phyloP scores from a whole-genome alignment of 441 rosid genomes.

The Omphalea diandra region DNA sequence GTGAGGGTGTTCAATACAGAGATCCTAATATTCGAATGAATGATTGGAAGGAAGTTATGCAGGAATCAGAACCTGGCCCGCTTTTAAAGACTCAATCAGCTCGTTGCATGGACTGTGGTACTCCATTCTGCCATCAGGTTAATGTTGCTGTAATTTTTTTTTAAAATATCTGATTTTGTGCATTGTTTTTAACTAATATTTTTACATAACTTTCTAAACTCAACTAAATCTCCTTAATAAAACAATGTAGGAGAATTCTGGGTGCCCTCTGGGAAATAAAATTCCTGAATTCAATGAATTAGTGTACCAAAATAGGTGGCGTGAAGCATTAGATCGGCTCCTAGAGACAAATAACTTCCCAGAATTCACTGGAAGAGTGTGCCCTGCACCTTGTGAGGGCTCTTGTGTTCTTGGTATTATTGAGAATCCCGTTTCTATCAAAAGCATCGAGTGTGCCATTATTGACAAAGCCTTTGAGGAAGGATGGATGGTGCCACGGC shows the following conservation, averaged over 20 bases:
- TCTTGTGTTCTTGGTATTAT: constrained; percentile 99
- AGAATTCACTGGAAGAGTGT: constrained; percentile 98
- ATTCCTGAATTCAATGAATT: constrained; percentile 99
- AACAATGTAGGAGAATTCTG: constrained; percentile 82
- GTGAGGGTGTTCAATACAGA: constrained; percentile 90
- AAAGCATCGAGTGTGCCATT: constrained; percentile 90
- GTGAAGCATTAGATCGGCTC: constrained; percentile 89
- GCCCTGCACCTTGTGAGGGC: constrained; percentile 99
- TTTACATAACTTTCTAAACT: not conserved
- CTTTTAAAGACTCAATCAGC: constrained; percentile 95
- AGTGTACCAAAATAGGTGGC: constrained; percentile 99
- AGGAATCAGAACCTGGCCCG: constrained; percentile 79
- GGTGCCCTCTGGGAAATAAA: constrained; percentile 99
- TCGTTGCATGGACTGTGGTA: constrained; percentile 99
- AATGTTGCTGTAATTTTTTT: not conserved
- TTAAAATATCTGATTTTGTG: no score
- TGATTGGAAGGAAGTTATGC: constrained; percentile 97
- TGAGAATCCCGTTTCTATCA: constrained; percentile 98
- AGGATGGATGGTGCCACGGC: constrained; percentile 99
- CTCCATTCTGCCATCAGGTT: constrained; percentile 99
- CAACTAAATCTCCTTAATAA: not conserved
- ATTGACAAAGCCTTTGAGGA: constrained; percentile 98
- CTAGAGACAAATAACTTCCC: constrained; percentile 99
- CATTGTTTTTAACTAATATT: not conserved
- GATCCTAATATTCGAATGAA: constrained; percentile 84